Evolutionary conservation across 2,329 filamentous ascomycete genomes (phyloP).

Genomic region (Myriosclerotinia duriaeana): DNA sequence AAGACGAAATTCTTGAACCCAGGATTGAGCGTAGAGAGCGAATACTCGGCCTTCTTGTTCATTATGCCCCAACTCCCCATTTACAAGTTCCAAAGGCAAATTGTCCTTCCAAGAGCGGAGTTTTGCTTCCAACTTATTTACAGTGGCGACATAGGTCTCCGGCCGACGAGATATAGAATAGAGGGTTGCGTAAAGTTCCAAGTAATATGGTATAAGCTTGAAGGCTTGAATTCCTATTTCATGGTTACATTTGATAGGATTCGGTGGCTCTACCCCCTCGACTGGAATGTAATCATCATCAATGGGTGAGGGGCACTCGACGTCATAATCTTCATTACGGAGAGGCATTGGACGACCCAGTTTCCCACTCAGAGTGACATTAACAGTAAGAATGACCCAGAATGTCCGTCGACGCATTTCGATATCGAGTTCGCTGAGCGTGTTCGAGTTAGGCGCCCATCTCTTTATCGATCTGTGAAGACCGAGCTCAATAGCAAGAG

Average conservation of each 20-base stretch:
- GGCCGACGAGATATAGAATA: constrained; percentile 67
- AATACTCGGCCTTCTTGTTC: constrained; percentile 50
- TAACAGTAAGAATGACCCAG: constrained; percentile 68
- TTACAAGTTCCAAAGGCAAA: constrained; percentile 60
- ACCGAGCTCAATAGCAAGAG: constrained; percentile 71
- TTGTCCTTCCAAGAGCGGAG: constrained; percentile 62
- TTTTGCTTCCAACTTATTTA: constrained; percentile 65
- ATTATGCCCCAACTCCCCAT: constrained; percentile 44
- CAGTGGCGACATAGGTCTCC: constrained; percentile 60
- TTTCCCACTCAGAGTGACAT: constrained; percentile 69
- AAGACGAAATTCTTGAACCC: constrained; percentile 58
- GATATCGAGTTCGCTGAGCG: constrained; percentile 57
- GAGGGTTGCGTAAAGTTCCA: constrained; percentile 75
- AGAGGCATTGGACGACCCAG: constrained; percentile 77
- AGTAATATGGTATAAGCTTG: constrained; percentile 63
- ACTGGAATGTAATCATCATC: constrained; percentile 62
- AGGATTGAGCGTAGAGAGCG: constrained; percentile 55
- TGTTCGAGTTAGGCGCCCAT: constrained; percentile 48
- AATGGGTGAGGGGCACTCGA: constrained; percentile 70
- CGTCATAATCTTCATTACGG: constrained; percentile 72
- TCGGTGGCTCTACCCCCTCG: constrained; percentile 61
- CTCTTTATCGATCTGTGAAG: constrained; percentile 69
- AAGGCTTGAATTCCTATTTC: constrained; percentile 65
- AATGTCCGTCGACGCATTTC: constrained; percentile 78
- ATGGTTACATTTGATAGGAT: constrained; percentile 62